Conservation (phyloP, 2,329 filamentous ascomycete genomes). For the Fusarium begoniae region DNA sequence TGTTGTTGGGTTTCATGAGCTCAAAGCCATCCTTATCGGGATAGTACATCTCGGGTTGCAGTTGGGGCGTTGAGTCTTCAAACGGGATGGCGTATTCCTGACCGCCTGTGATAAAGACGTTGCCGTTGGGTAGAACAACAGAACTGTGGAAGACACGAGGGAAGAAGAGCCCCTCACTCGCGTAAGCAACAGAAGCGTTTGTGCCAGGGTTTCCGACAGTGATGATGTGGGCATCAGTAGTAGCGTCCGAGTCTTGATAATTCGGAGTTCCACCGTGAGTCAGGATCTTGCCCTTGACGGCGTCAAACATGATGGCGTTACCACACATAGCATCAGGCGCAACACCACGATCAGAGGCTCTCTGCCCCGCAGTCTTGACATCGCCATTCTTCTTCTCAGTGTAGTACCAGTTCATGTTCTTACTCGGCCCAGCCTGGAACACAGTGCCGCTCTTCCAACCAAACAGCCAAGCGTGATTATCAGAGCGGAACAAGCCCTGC, state of each 20-base stretch:
- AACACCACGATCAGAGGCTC: slow-evolving; percentile 45
- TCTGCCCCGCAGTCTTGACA: slow-evolving; percentile 36
- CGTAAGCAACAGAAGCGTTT: slow-evolving; percentile 1
- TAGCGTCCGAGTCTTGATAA: slow-evolving; percentile 56
- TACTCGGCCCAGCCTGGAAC: slow-evolving; percentile 64
- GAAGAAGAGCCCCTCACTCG: slow-evolving; percentile 13
- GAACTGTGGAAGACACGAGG: slow-evolving; percentile 56
- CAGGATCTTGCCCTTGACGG: slow-evolving; percentile 65
- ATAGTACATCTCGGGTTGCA: slow-evolving; percentile 23
- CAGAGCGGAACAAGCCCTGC: slow-evolving; percentile 56
- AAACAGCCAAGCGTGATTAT: slow-evolving; percentile 45
- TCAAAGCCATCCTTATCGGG: neutral
- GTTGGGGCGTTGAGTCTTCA: slow-evolving; percentile 20
- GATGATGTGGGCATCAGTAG: slow-evolving; percentile 58
- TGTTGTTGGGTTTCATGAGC: slow-evolving; percentile 26
- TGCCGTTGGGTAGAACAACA: slow-evolving; percentile 60
- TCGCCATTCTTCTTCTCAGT: slow-evolving; percentile 43
- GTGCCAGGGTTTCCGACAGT: slow-evolving; percentile 50
- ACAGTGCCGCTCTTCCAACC: slow-evolving; percentile 56
- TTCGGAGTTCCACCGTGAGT: slow-evolving; percentile 58
- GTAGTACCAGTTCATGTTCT: slow-evolving; percentile 64
- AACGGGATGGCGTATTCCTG: slow-evolving; percentile 26
- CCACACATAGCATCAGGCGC: slow-evolving; percentile 63
- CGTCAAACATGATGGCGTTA: slow-evolving; percentile 66
- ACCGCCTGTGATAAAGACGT: slow-evolving; percentile 58